Evolutionary conservation across 129 eudicot species (phyloP), one percentile per base, ranked within the genome.

Genomic region (Pseudognaphalium luteoalbum): DNA sequence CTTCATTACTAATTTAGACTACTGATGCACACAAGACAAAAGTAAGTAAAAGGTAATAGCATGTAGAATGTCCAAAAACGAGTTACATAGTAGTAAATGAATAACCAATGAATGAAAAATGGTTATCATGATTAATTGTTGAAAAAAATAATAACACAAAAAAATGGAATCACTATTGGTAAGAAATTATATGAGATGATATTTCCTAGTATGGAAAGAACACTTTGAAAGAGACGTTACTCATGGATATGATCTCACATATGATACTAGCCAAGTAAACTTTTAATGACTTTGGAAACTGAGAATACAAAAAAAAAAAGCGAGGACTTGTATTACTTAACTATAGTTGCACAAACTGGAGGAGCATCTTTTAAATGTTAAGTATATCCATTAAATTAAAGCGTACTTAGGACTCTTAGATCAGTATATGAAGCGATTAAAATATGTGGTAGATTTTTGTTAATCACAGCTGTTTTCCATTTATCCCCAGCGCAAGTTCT

Each of bases 201-300:
- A 39, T 54, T 30, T 65, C 39, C 39, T 5, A 50, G 10, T 64
- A 64, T 19, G 52, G 33, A 76, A 66, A 33, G 16, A 37, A 52
- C 71, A 73, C 67, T 21, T 25, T 66, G 14, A 4, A 39, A 22
- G 28, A 75, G 72, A 75, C 47, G 14, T 30, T 76, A 66, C 66
- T 66, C 66, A 16, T 8, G 39, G 7, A 28, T 19, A 76, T 33
- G 34, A 63, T 75, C 35, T 64, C 30, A 21, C 63, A 47, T 50
- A 28, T 16, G 61, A 44, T 20, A 66, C 22, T 33, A 33, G 5
- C 54, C 25, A 72, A 17, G 66, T 19, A 56, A 21, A 58, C 35
- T 57, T 57, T 58, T 65, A 22, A 66, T 21, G 37, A 50, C 73
- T 50, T 76, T 41, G 17, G n/a, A 63, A 63, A 30, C 30, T 15